Evolutionary conservation across 192 early-diverging fungal genomes (phyloP).

Genomic region (Cladochytrium replicatum): DNA sequence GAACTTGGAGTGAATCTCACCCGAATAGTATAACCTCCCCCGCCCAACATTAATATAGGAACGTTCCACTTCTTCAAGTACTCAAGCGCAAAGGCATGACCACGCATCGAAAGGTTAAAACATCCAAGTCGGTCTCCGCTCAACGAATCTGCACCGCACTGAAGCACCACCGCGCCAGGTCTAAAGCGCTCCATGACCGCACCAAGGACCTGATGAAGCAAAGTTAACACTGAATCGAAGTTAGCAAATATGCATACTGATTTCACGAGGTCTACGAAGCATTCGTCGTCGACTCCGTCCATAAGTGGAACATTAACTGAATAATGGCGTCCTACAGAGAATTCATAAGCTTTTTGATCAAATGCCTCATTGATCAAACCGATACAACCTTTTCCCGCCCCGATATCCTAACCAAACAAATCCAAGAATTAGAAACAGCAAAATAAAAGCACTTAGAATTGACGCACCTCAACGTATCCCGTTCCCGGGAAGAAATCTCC

Average conservation of each 20-base stretch:
- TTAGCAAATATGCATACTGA: constrained; percentile 17
- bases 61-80: constrained; percentile 89
- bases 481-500: constrained; percentile 97
- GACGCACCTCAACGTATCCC: constrained; percentile 76
- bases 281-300: constrained; percentile 88
- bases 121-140: constrained; percentile 90
- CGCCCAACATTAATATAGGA: constrained; percentile 86
- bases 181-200: constrained; percentile 88
- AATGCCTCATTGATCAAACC: too few relatives aligned
- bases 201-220: constrained; percentile 89
- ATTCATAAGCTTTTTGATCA: too few relatives aligned
- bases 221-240: too few relatives aligned
- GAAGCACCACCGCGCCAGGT: constrained; percentile 85
- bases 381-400: too few relatives aligned
- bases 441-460: not conserved
- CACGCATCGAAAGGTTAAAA: constrained; percentile 90
- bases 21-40: constrained; percentile 89
- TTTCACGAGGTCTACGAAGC: constrained; percentile 54
- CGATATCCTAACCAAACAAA: not conserved
- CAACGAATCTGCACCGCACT: constrained; percentile 95
- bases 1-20: too few relatives aligned
- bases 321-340: constrained; percentile 90
- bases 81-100: constrained; percentile 83
- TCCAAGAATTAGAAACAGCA: not conserved
- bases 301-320: constrained; percentile 93